These are phyloP conservation scores for Dioszegia crocea DNA, from an alignment of 768 basidiomycete species.

Conservation along the genomic window DNA sequence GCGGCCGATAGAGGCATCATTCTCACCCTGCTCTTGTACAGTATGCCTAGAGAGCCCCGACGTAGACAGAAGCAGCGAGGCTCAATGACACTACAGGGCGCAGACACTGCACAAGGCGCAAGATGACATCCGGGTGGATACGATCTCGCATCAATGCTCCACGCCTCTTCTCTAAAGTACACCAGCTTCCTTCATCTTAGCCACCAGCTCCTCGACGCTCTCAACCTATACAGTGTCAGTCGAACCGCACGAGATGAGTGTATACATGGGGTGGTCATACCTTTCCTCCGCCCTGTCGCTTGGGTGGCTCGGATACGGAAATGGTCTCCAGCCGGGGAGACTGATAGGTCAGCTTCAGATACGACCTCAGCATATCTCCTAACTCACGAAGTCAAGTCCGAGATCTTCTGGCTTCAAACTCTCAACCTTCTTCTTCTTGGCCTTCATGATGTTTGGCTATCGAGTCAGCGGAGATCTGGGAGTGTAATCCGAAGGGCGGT, in stretches of 20 bases:
- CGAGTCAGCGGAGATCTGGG: background rate
- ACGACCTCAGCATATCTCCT: background rate
- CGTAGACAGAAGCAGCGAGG: too few species aligned
- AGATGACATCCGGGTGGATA: too few species aligned
- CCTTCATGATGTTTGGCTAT: constrained; percentile 54
- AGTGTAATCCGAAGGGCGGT: background rate
- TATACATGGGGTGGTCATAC: constrained; percentile 51
- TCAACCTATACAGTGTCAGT: constrained; percentile 56
- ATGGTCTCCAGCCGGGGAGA: constrained; percentile 76
- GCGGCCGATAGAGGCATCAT: too few species aligned
- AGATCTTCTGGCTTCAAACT: constrained; percentile 75
- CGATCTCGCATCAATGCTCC: background rate
- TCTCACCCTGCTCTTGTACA: too few species aligned
- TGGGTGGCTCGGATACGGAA: constrained; percentile 82
- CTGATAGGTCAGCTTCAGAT: constrained; percentile 16
- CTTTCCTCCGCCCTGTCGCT: constrained; percentile 86
- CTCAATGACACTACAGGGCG: too few species aligned
- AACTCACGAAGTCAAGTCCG: constrained; percentile 64
- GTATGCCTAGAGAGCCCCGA: too few species aligned
- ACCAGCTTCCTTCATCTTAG: constrained; percentile 84
- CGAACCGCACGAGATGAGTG: background rate
- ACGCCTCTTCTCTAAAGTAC: constrained; percentile 37
- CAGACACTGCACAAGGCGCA: too few species aligned
- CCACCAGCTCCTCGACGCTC: constrained; percentile 81
- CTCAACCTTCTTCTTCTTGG: constrained; percentile 97